Conservation (phyloP, 2,329 filamentous ascomycete species). For the Verticillium nonalfalfae region DNA sequence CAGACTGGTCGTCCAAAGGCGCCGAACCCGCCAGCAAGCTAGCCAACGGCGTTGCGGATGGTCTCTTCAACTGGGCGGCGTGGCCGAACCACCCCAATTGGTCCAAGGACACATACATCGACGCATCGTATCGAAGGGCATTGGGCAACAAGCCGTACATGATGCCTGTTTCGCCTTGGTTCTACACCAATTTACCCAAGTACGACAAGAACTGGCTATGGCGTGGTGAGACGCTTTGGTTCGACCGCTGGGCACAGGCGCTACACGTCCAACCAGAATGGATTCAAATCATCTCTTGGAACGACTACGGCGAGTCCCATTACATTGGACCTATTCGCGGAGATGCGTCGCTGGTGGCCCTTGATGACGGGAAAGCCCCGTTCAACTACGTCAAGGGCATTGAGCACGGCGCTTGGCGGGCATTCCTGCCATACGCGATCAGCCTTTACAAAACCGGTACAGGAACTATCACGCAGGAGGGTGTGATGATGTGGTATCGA, state of each 20-base stretch:
- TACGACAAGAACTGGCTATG: conserved; percentile 59
- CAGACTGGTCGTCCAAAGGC: conserved; percentile 34
- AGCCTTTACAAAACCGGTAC: conserved; percentile 23
- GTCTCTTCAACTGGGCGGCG: conserved; percentile 28
- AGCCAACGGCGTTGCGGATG: conserved; percentile 18
- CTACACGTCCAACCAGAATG: conserved; percentile 37
- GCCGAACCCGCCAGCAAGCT: conserved; percentile 12
- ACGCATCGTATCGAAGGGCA: conserved; percentile 11
- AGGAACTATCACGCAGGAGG: conserved; percentile 17
- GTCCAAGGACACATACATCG: conserved; percentile 8
- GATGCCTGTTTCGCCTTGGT: conserved; percentile 54
- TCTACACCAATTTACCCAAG: conserved; percentile 50
- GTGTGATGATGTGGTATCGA: conserved; percentile 21
- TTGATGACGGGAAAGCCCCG: conserved; percentile 2
- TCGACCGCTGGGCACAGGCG: conserved; percentile 49
- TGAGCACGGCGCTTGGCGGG: conserved; percentile 45
- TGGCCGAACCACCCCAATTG: conserved; percentile 22
- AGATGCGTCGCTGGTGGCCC: no score
- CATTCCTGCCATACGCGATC: conserved; percentile 31
- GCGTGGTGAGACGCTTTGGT: conserved; percentile 56
- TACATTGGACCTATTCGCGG: conserved; percentile 31
- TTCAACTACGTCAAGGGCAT: conserved; percentile 39
- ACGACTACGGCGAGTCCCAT: conserved; percentile 48
- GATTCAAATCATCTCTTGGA: conserved; percentile 37
- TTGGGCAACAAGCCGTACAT: conserved; percentile 25